These are phyloP conservation scores for Bolboschoenus planiculmis DNA, from an alignment of 176 grass and related monocot genomes.

Conservation along the genomic window DNA sequence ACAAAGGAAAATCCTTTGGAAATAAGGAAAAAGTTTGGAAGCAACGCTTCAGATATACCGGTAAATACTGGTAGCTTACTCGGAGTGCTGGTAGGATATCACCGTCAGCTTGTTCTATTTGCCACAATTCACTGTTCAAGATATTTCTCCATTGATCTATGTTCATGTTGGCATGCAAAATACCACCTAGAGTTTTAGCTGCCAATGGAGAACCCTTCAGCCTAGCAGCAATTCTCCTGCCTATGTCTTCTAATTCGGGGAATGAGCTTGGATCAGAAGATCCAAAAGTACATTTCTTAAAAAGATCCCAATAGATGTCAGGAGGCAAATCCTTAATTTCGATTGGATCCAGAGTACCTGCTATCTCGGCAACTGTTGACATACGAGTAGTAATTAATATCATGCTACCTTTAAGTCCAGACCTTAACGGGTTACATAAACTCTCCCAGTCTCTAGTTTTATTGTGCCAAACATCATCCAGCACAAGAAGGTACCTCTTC, in stretches of 20 bases:
- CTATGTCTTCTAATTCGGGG: conserved; percentile 5
- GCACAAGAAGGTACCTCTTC: too few species aligned
- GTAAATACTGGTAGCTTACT: conserved; percentile 41
- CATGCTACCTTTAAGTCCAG: too few species aligned
- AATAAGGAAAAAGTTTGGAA: conserved; percentile 34
- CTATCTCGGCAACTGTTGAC: not conserved
- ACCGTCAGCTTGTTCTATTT: not conserved
- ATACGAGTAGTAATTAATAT: too few species aligned
- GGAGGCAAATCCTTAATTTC: not conserved
- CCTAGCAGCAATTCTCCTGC: conserved; percentile 3
- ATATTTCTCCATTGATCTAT: conserved; percentile 2
- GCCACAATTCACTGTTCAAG: conserved; percentile 27
- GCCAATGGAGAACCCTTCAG: conserved; percentile 29
- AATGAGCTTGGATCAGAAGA: not conserved
- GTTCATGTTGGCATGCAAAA: conserved; percentile 4
- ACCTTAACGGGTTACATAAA: not conserved
- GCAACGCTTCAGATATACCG: conserved; percentile 24
- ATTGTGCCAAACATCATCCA: too few species aligned
- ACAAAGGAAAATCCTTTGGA: not conserved
- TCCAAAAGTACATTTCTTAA: conserved; percentile 14
- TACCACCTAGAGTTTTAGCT: conserved; percentile 29
- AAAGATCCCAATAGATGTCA: conserved; percentile 5
- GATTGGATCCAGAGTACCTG: not conserved
- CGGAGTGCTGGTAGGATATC: conserved; percentile 32
- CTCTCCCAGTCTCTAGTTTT: too few species aligned